Base-by-base conservation (phyloP, 2,329 filamentous ascomycete species). In the Claviceps arundinis region DNA sequence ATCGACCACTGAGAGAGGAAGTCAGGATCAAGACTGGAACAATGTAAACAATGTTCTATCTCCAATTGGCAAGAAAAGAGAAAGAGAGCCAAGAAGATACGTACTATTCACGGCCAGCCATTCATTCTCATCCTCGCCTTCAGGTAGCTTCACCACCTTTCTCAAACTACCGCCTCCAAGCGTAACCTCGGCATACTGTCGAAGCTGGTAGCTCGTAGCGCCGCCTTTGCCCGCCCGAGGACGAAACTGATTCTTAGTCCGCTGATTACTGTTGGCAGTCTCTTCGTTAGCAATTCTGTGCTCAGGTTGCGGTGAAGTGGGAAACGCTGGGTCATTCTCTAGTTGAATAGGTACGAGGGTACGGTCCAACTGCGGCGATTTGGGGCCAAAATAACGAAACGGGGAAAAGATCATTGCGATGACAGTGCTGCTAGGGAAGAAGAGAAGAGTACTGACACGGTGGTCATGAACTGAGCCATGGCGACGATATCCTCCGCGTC, bases 141-240 rank as follows among this genome's bases (percentile, higher is more conserved):
- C 94, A 14, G 94, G 93, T 56, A 98, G 75, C 75, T 91, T 95
- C 59, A 98, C 93, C 30, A 95, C 89, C 73, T 98, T 97, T 62
- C 89, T 82, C 70, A 98, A 72, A 70, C 90, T 96, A 48, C 93
- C 93, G 60, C 89, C 94, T 38, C 93, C 93, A 40, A 98, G 77
- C 11, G 93, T 98, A 46, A 94, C 93, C 69, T 98, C 94, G 50
- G 93, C 93, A 76, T 97, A 98, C 69, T 98, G 93, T 69, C 93
- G 85, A 60, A 98, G 76, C 71, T 97, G 93, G 74, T 95, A 95
- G 79, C 76, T 80, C 26, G 77, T 94, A 61, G 82, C 87, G 51
- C 89, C 94, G 53, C 90, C 89, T 68, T 93, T 94, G 64, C 84
- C 85, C 56, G 85, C 85, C 63, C 90, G 87, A 40, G 91, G 88